Evolutionary conservation across 2,329 filamentous ascomycete genomes (phyloP), one percentile per base, ranked within the genome.

Genomic region (Fusarium heterosporum): DNA sequence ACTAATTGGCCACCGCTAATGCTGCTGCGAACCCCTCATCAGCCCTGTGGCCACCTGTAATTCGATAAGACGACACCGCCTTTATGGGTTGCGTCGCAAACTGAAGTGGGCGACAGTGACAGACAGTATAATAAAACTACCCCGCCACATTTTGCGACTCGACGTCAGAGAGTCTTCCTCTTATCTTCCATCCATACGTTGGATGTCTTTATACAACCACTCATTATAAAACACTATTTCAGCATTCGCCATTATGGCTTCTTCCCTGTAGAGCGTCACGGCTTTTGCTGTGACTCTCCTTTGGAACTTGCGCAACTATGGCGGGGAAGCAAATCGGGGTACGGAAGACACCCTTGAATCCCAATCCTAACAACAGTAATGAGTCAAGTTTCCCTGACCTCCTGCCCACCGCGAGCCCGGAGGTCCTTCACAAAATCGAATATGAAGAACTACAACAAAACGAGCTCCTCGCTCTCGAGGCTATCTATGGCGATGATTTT

Each of bases 401-500:
- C 68, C 80, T 80, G 69, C 77, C 80, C 67, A 42, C 54, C 43
- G 73, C 77, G 59, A 79, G 79, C 70, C 76, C 80, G 61, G 76
- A 81, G 59, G 71, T 79, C 46, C 74, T 75, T 41, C 74, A 79
- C 49, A 86, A 81, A 70, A 85, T 85, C 16, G 82, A 93, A 74
- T 97, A 97, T 80, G 87, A 89, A 68, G 91, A 96, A 79, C 88
- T 92, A 32, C 96, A 98, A 80, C 85, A 91, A 73, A 92, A 97
- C 75, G 96, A 98, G 80, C 84, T 97, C 57, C 87, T 96, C 75
- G 95, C 89, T 42, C 84, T 98, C 60, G 86, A 91, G 73, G 92
- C 95, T 40, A 96, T 98, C 48, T 98, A 96, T 75, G 90, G 90
- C 69, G 93, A 97, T 61, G 94, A 97, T 75, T 97, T 93, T 74